phyloP scores from a whole-genome alignment of 2,329 filamentous ascomycete genomes.

The Hypoxylon sp. region DNA sequence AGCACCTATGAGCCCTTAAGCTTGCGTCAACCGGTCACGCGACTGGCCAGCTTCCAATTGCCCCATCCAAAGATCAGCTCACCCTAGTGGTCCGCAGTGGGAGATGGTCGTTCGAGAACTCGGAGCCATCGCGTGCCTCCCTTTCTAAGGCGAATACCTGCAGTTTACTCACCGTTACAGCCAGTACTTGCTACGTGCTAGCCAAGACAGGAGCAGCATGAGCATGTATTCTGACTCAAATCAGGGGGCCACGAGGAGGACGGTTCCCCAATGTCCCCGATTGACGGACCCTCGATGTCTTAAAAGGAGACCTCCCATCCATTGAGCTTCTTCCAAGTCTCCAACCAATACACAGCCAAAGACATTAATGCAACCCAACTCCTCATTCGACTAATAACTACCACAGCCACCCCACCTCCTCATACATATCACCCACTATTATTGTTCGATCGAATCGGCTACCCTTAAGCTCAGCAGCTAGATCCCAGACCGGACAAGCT shows the following conservation, averaged over 20 bases:
- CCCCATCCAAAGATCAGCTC: slow-evolving; percentile 46
- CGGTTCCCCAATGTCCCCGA: slow-evolving; percentile 2
- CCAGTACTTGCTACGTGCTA: slow-evolving; percentile 5
- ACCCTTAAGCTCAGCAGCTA: slow-evolving; percentile 30
- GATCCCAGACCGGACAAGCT: slow-evolving; percentile 36
- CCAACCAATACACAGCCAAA: slow-evolving; percentile 36
- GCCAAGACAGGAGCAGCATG: slow-evolving; percentile 25
- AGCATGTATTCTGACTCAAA: slow-evolving; percentile 42
- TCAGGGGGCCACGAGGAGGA: slow-evolving; percentile 30
- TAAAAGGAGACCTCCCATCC: slow-evolving; percentile 37
- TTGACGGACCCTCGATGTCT: slow-evolving; percentile 32
- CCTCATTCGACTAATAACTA: slow-evolving; percentile 37
- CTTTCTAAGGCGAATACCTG: slow-evolving; percentile 30
- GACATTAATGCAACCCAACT: slow-evolving; percentile 46
- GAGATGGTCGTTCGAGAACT: slow-evolving; percentile 45
- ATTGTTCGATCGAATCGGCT: slow-evolving; percentile 28
- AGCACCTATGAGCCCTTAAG: slow-evolving; percentile 18
- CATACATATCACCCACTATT: slow-evolving; percentile 32
- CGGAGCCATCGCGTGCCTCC: slow-evolving; percentile 41
- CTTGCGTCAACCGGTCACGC: slow-evolving; percentile 46
- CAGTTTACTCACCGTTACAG: slow-evolving; percentile 4
- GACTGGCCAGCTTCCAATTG: slow-evolving; percentile 42
- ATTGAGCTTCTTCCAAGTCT: slow-evolving; percentile 39
- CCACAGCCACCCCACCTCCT: slow-evolving; percentile 38
- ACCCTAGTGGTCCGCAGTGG: slow-evolving; percentile 29